Conservation (phyloP, 2,329 filamentous ascomycete genomes). For the Teratosphaeria nubilosa region DNA sequence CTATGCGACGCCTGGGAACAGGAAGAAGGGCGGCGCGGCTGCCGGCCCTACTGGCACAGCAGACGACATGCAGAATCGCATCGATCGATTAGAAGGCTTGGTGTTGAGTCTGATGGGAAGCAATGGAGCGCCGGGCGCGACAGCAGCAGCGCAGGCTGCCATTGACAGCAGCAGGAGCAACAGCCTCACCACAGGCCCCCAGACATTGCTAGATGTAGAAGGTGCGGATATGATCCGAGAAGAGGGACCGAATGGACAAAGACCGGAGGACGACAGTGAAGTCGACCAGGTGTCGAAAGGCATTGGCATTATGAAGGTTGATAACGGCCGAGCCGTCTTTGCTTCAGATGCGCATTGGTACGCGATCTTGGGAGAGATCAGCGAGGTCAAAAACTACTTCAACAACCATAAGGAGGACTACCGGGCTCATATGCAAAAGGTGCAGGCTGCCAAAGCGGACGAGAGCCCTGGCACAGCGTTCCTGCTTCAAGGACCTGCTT, state of each 20-base stretch:
- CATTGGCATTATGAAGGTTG: conserved; percentile 44
- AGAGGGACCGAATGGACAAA: conserved; percentile 22
- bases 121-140: conserved; percentile 43
- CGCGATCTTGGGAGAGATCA: conserved; percentile 53
- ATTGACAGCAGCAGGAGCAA: conserved; percentile 36
- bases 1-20: conserved; percentile 59
- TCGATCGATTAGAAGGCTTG: conserved; percentile 85
- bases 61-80: conserved; percentile 97
- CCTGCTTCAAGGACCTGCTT: conserved; percentile 61
- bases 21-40: conserved; percentile 54
- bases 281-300: conserved; percentile 43
- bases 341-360: conserved; percentile 45
- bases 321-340: conserved; percentile 39
- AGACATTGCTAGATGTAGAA: conserved; percentile 40
- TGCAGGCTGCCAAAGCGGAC: conserved; percentile 55
- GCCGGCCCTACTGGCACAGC: conserved; percentile 43
- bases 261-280: conserved; percentile 51
- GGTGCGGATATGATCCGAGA: conserved; percentile 47
- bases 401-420: conserved; percentile 76
- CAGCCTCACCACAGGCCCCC: conserved; percentile 28
- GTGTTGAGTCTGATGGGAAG: conserved; percentile 84
- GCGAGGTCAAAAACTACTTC: conserved; percentile 91
- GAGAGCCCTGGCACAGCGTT: conserved; percentile 60
- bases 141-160: conserved; percentile 47
- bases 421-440: conserved; percentile 68